Evolutionary conservation across 345 rosid species (phyloP).

Genomic region (Lumnitzera racemosa): DNA sequence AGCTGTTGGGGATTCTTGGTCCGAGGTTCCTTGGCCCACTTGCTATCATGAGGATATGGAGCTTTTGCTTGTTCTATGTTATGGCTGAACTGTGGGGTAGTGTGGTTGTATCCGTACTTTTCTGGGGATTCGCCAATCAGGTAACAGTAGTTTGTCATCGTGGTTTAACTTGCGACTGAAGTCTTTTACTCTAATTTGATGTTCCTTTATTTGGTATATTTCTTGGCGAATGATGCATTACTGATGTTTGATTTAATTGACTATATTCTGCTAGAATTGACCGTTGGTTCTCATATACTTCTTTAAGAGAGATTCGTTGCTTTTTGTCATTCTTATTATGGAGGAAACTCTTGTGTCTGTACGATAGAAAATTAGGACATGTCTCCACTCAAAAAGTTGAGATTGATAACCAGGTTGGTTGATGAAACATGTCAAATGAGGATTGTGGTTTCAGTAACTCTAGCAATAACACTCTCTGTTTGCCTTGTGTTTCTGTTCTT

Average conservation of each 20-base stretch:
- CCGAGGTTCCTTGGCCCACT: conserved; percentile 96
- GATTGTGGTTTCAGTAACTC: too few species aligned
- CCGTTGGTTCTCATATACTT: neutral
- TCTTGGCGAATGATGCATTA: too few species aligned
- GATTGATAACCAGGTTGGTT: too few species aligned
- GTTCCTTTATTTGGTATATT: too few species aligned
- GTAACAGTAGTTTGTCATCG: conserved; percentile 16
- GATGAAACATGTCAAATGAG: too few species aligned
- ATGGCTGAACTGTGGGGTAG: conserved; percentile 99
- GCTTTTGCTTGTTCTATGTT: conserved; percentile 94
- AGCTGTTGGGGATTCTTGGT: conserved; percentile 66
- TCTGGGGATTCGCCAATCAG: conserved; percentile 99
- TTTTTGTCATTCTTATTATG: neutral
- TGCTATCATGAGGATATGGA: conserved; percentile 94
- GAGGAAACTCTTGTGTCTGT: neutral
- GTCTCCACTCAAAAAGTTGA: too few species aligned
- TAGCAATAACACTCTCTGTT: too few species aligned
- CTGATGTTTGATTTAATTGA: too few species aligned
- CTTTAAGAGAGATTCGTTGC: too few species aligned
- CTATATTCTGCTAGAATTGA: neutral
- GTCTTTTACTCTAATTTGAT: too few species aligned
- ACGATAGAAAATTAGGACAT: too few species aligned
- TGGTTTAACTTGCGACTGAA: neutral
- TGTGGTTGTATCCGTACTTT: conserved; percentile 88
- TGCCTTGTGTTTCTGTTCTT: too few species aligned